Base-by-base conservation (phyloP, 768 basidiomycete species). In the Sporobolomyces pararoseus region DNA sequence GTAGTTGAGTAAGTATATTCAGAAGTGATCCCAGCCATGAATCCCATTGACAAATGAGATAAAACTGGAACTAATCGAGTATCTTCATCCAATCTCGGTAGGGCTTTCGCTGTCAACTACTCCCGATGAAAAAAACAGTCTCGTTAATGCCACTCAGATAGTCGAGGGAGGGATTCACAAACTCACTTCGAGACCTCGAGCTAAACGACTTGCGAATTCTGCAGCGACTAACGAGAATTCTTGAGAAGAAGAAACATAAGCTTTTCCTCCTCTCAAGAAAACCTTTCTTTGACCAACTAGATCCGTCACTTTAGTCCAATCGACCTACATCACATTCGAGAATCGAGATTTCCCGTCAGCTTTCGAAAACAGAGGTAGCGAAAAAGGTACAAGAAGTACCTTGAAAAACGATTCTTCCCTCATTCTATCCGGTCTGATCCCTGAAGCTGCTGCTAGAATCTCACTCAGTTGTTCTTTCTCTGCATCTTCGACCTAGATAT, bases 241-340 rank as follows among this genome's bases (percentile, higher is more conserved):
- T 35, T 63, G 50, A 21, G 50, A 52, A 1, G 90, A 88, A 76
- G 89, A 86, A 21, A 98, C 92, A 76, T 90, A 97, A n/a, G 94
- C 94, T 83, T 86, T 87, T 1, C 94, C 95, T 9, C 81, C 83
- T 68, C 83, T 84, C 46, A 99, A 81, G 70, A 90, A 86, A 1
- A 97, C 90, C 52, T 83, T 84, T 25, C 95, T 83, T 76, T 84
- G 86, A 69, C 88, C 88, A 12, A 99, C 89, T 2, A 99, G 84
- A 79, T 96, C 92, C 7, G 91, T 91, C 4, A 98, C 94, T 70
- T 88, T 87, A 17, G 89, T 93, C 96, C 96, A 99, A 79, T 85
- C 87, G n/a, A 97, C 93, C 93, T 96, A 51, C 21, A 31, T 62
- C 10, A 9, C 39, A 42, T 17, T n/a, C n/a, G n/a, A n/a, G n/a